Percentiles rank a stretch among this genome's conserved stretches.
Conservation (phyloP, 1,139 yeast species). For the Pneumocystis oryctolagi region DNA sequence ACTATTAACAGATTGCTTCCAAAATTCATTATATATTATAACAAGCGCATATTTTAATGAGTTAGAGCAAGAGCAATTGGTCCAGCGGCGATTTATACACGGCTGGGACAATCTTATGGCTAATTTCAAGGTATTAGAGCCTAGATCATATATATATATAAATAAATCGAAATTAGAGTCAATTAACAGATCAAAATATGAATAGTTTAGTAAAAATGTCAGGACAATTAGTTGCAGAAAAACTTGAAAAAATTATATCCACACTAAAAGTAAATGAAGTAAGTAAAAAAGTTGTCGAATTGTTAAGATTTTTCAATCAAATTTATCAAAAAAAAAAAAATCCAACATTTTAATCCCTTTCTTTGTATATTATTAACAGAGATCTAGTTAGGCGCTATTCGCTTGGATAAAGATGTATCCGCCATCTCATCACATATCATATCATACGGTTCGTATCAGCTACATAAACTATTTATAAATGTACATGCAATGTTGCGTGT, state of each 20-base stretch:
- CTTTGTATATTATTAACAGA: constrained; percentile 29
- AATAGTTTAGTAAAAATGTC: neutral
- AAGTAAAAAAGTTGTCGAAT: neutral
- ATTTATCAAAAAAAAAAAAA: neutral
- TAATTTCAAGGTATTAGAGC: neutral
- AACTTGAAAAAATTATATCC: neutral
- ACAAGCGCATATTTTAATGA: neutral
- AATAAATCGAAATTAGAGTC: neutral
- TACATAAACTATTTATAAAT: neutral
- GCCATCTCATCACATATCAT: constrained; percentile 26
- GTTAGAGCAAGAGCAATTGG: neutral
- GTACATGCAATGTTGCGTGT: neutral
- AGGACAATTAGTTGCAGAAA: neutral
- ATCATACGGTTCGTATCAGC: neutral
- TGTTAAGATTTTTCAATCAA: no score
- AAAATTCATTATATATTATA: neutral
- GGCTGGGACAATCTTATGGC: neutral
- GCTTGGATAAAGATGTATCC: constrained; percentile 70
- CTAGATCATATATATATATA: neutral
- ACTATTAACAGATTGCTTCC: neutral
- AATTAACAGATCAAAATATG: neutral
- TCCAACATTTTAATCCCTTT: neutral
- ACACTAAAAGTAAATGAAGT: neutral
- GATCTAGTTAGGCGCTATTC: constrained; percentile 72
- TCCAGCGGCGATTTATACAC: neutral